phyloP scores from a whole-genome alignment of 2,329 filamentous ascomycete genomes.

The Rasamsonia emersonii region DNA sequence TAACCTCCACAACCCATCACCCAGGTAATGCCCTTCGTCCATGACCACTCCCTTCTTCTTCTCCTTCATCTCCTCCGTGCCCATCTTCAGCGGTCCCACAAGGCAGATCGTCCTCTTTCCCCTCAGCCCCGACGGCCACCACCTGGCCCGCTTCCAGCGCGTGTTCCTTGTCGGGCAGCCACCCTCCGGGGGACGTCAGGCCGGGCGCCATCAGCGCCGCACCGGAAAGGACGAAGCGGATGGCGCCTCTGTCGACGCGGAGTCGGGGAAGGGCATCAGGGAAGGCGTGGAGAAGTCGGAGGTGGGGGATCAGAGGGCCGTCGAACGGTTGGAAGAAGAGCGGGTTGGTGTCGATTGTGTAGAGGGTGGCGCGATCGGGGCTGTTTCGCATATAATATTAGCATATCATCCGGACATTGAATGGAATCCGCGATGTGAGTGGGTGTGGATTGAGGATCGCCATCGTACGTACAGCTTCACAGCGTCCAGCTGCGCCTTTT shows the following conservation, averaged over 20 bases:
- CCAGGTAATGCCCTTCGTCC: conserved; percentile 86
- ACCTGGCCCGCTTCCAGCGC: conserved; percentile 74
- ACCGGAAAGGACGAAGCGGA: conserved; percentile 89
- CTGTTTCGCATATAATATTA: conserved; percentile 23
- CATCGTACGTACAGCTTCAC: conserved; percentile 63
- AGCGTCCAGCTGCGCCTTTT: conserved; percentile 82
- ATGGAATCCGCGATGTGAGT: no score
- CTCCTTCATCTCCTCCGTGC: conserved; percentile 84
- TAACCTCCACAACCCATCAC: conserved; percentile 86
- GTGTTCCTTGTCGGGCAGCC: conserved; percentile 55
- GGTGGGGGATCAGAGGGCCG: conserved; percentile 73
- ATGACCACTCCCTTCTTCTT: conserved; percentile 92
- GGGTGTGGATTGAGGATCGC: no score
- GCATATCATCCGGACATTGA: no score
- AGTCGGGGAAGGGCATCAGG: conserved; percentile 74
- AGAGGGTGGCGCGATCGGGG: conserved; percentile 81
- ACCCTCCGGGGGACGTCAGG: conserved; percentile 72
- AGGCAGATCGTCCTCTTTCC: conserved; percentile 87
- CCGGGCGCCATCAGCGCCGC: conserved; percentile 96
- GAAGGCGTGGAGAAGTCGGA: conserved; percentile 82
- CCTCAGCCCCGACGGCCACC: conserved; percentile 84
- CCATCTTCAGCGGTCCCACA: conserved; percentile 72
- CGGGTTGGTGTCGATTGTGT: conserved; percentile 66
- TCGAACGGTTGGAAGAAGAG: conserved; percentile 87
- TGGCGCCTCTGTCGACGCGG: conserved; percentile 89